Evolutionary conservation across 257 asterid genomes (phyloP), one percentile per base, ranked within the genome.

Genomic region (Solanum clarkiae): DNA sequence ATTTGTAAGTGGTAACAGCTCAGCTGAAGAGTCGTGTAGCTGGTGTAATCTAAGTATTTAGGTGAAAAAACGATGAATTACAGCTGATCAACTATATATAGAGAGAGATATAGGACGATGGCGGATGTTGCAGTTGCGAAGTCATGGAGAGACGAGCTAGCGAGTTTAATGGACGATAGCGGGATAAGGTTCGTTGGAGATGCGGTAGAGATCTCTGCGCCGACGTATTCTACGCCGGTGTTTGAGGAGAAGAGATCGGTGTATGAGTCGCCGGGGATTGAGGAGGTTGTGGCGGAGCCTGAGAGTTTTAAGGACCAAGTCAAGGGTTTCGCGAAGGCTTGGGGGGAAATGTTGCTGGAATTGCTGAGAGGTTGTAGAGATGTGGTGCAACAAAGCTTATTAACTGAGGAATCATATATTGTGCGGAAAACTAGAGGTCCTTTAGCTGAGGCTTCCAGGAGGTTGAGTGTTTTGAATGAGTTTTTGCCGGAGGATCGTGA

Each of bases 401-500:
- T 95, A 65, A 89, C 96, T 0, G 95, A 95, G 84, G 98, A 95
- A 70, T 95, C 99, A 13, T 95, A 92, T 95, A 88, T 93, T 86
- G 95, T 95, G 84, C 86, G 71, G 89, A 93, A 91, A 71, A 88
- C 93, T 40, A 89, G 84, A 80, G 90, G 89, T 1, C 93, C 97
- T 15, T 3, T 94, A 89, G 87, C 90, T 9, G 89, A 89, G 91
- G 92, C 87, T 51, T 92, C 97, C 84, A 89, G 84, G 86, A 92
- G 85, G 71, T 56, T 94, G 88, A 94, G 91, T 87, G 90, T 91
- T 81, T 75, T 94, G 75, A 94, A 94, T 60, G 96, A 94, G 74
- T 91, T 87, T 87, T 86, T 95, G 94, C 99, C 99, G 42, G 99
- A 95, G 79, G 99, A 95, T 91, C 97, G 97, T 81, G 93, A 94